Conservation (phyloP, 352 stramenopile genomes). For the Hyaloperonospora brassicae region DNA sequence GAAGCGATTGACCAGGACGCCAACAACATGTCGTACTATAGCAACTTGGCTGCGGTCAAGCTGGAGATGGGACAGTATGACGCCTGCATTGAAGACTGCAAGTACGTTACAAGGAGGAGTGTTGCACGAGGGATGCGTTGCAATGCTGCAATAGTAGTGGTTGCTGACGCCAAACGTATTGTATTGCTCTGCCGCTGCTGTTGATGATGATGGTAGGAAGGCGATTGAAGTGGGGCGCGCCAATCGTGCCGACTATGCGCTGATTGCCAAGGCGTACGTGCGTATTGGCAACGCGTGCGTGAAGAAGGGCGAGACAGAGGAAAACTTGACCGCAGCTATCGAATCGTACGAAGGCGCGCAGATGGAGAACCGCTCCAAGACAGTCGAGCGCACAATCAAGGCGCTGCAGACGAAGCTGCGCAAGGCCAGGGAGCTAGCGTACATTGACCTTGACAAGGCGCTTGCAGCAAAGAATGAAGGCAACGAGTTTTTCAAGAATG, state of each 20-base stretch:
- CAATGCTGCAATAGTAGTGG: slow-evolving; percentile 1
- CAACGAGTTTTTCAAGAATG: slow-evolving; percentile 96
- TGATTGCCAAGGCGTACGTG: slow-evolving; percentile 93
- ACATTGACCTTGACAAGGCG: slow-evolving; percentile 96
- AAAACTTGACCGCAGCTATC: slow-evolving; percentile 82
- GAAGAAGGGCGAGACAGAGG: slow-evolving; percentile 89
- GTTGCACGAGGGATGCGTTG: background rate
- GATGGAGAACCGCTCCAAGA: slow-evolving; percentile 86
- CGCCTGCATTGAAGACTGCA: slow-evolving; percentile 90
- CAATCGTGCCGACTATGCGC: slow-evolving; percentile 92
- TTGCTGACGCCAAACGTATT: slow-evolving; percentile 19
- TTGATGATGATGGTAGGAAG: slow-evolving; percentile 68
- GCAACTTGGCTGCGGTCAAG: slow-evolving; percentile 96
- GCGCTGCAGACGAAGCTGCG: slow-evolving; percentile 92
- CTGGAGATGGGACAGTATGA: slow-evolving; percentile 95
- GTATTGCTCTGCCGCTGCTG: slow-evolving; percentile 33
- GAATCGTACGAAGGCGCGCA: slow-evolving; percentile 81
- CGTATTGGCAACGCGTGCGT: slow-evolving; percentile 94
- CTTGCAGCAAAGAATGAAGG: slow-evolving; percentile 96
- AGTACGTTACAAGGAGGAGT: slow-evolving; percentile 32
- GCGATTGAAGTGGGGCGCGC: slow-evolving; percentile 93
- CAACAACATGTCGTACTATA: slow-evolving; percentile 95
- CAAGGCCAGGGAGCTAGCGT: slow-evolving; percentile 89
- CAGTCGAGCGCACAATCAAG: slow-evolving; percentile 94
- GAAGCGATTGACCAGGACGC: slow-evolving; percentile 93